Conservation (phyloP, 495 filamentous ascomycete species). For the Paragyromitra xinjiangensis region DNA sequence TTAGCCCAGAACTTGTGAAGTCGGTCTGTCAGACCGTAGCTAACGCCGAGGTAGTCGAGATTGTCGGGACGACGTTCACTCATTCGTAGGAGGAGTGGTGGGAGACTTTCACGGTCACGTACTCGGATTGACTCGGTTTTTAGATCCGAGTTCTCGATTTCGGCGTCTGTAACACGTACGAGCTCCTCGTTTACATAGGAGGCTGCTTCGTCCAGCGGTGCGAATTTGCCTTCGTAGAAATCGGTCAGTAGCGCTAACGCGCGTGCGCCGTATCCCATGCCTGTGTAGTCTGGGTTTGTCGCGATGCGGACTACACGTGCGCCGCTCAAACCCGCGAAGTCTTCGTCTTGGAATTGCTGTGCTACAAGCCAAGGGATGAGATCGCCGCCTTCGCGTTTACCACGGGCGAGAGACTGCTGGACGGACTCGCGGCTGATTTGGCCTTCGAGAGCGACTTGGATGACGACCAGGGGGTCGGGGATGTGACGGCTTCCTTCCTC, state of each 20-base stretch:
- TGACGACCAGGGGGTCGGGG: conserved; percentile 92
- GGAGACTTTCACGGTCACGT: conserved; percentile 88
- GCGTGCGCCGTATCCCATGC: conserved; percentile 92
- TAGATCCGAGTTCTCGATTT: conserved; percentile 79
- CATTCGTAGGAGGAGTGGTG: conserved; percentile 89
- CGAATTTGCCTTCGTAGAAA: conserved; percentile 95
- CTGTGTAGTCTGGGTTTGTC: conserved; percentile 92
- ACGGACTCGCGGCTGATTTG: conserved; percentile 93
- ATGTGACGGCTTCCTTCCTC: conserved; percentile 77
- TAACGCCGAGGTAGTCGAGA: conserved; percentile 94
- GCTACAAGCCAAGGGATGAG: conserved; percentile 98
- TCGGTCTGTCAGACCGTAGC: conserved; percentile 85
- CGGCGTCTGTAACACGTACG: conserved; percentile 82
- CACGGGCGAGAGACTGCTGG: conserved; percentile 84
- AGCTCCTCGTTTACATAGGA: conserved; percentile 68
- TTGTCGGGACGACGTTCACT: conserved; percentile 79
- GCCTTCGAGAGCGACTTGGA: conserved; percentile 94
- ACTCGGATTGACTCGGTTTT: conserved; percentile 87
- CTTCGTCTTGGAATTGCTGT: conserved; percentile 98
- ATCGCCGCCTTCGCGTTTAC: conserved; percentile 90
- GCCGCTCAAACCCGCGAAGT: conserved; percentile 92
- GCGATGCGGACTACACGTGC: conserved; percentile 94
- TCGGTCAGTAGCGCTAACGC: conserved; percentile 85
- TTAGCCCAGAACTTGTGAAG: conserved; percentile 97
- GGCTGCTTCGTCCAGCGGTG: conserved; percentile 74